Evolutionary conservation across 129 eudicot genomes (phyloP), one percentile per base, ranked within the genome.

Genomic region (Heracleum sosnowskyi): DNA sequence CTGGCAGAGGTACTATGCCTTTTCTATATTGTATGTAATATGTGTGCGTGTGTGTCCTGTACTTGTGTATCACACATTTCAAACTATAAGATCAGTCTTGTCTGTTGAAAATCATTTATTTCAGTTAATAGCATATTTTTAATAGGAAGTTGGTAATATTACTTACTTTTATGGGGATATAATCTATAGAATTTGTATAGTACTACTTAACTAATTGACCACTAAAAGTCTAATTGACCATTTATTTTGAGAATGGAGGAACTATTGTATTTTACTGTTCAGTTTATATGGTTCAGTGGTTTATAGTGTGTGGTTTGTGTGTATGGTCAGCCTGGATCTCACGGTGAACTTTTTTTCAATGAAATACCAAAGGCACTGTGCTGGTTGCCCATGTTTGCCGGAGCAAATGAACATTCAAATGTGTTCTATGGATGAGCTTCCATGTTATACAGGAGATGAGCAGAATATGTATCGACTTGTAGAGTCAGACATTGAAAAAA

Each of bases 381-480:
- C 93, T 18, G 91, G 93, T 44, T 95, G 97, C 63, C 98, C 97
- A 13, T 78, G 75, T 33, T 81, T 91, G 76, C 97, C 98, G 41
- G 69, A 36, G 80, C 97, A 91, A 44, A 95, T 91, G 96, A 79
- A 79, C 86, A 87, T 89, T 73, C 86, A 88, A 47, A 68, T 90
- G 47, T 79, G 91, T 79, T 80, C 97, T 69, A 88, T 91, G 90
- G 96, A 95, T 75, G 94, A 95, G 53, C 90, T 95, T 77, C 96
- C 96, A 10, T 91, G 93, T 82, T 88, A 95, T 74, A 82, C 88
- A 57, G 81, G 74, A 53, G 79, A 64, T 24, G 84, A 69, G 69
- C 64, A 78, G 51, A 41, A 81, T 62, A 41, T 55, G 35, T 80
- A 69, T 47, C 81, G 57, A 78, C 78, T 74, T 69, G 85, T 72